phyloP scores from a whole-genome alignment of 176 grass and related monocot species.

The Echinochloa phyllopogon region DNA sequence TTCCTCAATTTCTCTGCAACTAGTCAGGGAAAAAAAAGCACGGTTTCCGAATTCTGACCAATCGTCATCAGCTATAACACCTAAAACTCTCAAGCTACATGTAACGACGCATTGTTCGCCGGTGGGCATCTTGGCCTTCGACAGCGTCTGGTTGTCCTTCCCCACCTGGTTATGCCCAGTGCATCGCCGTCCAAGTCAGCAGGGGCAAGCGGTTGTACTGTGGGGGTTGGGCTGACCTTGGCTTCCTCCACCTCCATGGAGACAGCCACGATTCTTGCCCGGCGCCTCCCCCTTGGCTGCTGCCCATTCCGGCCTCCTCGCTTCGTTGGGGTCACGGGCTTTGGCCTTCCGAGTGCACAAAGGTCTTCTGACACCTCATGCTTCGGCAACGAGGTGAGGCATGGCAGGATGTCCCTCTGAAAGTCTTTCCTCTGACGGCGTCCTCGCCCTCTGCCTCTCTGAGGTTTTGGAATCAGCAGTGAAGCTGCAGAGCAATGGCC shows the following conservation, averaged over 20 bases:
- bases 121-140: constrained; percentile 59
- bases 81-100: constrained; percentile 52
- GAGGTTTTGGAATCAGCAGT: constrained; percentile 44
- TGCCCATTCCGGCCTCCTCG: constrained; percentile 40
- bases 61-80: constrained; percentile 38
- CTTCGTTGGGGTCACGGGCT: constrained; percentile 31
- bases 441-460: constrained; percentile 50
- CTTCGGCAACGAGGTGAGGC: constrained; percentile 54
- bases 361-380: constrained; percentile 70
- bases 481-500: constrained; percentile 38
- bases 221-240: constrained; percentile 14
- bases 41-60: constrained; percentile 19
- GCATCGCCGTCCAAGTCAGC: constrained; percentile 45
- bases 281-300: constrained; percentile 40
- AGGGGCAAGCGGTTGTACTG: not conserved
- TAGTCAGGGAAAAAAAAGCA: constrained; percentile 25
- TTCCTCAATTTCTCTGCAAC: constrained; percentile 39
- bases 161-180: constrained; percentile 57
- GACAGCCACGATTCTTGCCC: constrained; percentile 24
- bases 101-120: constrained; percentile 46
- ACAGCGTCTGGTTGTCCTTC: constrained; percentile 77
- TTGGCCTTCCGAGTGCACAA: constrained; percentile 52
- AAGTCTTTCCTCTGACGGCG: constrained; percentile 57
- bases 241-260: constrained; percentile 40
- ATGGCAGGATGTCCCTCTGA: constrained; percentile 62